Percentiles rank a stretch among this genome's conserved stretches.
These are phyloP conservation scores for Nakazawaea populi DNA, from an alignment of 805 yeast genomes.

Conservation along the genomic window DNA sequence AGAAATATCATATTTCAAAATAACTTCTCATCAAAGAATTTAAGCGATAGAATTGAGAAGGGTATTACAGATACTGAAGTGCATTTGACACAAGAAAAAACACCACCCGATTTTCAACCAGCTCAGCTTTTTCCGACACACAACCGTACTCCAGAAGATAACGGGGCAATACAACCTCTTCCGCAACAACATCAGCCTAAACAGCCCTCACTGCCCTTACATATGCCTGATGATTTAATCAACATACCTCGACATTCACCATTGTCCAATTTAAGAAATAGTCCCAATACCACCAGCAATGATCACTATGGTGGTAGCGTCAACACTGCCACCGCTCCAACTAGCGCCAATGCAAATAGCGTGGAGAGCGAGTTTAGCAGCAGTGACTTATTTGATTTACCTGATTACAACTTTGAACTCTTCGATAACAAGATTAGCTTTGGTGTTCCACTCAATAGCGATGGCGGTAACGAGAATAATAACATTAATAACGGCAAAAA, in stretches of 20 bases:
- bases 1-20: slow-evolving; percentile 6
- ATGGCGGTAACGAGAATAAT: neutral
- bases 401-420: neutral
- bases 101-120: neutral
- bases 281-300: neutral
- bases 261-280: slow-evolving; percentile 1
- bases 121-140: slow-evolving; percentile 1
- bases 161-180: neutral
- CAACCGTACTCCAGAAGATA: neutral
- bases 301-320: too few species aligned
- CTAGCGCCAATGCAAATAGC: neutral
- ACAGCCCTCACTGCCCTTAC: neutral
- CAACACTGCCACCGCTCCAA: too few species aligned
- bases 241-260: neutral
- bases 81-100: neutral
- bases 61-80: neutral
- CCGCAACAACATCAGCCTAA: neutral
- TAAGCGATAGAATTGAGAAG: neutral
- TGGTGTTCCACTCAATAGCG: neutral
- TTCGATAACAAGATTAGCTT: neutral
- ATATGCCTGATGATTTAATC: neutral
- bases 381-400: neutral
- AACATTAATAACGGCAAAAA: neutral
- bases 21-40: neutral
- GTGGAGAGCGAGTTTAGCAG: neutral